Conservation (phyloP, 139 green algal species). For the Limnomonas spitsbergensis region DNA sequence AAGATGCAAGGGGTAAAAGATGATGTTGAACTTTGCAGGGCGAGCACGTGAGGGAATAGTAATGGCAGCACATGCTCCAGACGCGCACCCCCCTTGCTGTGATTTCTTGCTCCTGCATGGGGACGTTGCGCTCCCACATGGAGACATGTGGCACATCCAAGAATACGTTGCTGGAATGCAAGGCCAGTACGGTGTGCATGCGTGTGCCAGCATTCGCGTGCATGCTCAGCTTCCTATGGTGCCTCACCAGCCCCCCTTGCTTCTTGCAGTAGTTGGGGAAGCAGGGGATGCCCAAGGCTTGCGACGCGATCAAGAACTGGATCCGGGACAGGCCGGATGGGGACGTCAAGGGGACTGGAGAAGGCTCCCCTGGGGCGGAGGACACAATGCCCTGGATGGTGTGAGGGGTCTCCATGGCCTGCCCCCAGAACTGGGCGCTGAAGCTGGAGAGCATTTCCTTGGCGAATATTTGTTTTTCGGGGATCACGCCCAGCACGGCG, state of each 20-base stretch:
- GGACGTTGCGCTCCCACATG: no score
- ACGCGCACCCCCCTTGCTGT: no score
- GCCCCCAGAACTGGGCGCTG: conserved; percentile 68
- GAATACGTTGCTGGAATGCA: no score
- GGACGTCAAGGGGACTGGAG: conserved; percentile 43
- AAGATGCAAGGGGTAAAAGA: no score
- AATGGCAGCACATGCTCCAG: no score
- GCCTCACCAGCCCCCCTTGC: conserved; percentile 48
- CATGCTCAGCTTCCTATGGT: no score
- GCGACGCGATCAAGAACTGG: conserved; percentile 66
- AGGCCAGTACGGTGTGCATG: no score
- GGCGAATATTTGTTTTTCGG: conserved; percentile 49
- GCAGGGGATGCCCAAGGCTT: conserved; percentile 54
- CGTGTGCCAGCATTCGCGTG: no score
- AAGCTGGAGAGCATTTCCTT: conserved; percentile 48
- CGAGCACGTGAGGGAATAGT: no score
- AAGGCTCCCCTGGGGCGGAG: conserved; percentile 55
- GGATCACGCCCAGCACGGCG: conserved; percentile 33
- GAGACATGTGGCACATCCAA: no score
- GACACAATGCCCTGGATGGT: conserved; percentile 43
- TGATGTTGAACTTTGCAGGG: no score
- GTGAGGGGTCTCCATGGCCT: conserved; percentile 33
- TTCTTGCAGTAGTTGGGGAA: conserved; percentile 52
- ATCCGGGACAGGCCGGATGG: conserved; percentile 57
- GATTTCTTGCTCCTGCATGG: no score